phyloP scores from a whole-genome alignment of 345 rosid species.

The Geranium rotundifolium region DNA sequence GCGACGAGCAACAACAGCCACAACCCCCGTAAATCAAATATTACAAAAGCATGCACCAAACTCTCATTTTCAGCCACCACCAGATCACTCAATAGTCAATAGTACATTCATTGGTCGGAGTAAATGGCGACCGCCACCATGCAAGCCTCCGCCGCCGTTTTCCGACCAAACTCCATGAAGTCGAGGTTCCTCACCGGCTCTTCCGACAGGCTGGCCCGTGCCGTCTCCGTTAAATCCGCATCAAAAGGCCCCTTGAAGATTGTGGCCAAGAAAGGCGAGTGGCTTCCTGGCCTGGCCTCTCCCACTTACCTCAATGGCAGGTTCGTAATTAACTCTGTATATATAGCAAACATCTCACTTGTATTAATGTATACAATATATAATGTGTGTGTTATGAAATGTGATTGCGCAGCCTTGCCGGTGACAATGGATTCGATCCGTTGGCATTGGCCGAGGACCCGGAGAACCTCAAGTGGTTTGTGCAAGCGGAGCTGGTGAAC shows the following conservation, averaged over 20 bases:
- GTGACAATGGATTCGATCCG: slow-evolving; percentile 96
- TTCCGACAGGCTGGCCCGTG: slow-evolving; percentile 37
- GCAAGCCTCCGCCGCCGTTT: slow-evolving; percentile 78
- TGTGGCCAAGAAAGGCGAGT: slow-evolving; percentile 91
- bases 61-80: background rate
- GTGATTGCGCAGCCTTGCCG: slow-evolving; percentile 55
- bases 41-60: slow-evolving; percentile 16
- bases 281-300: slow-evolving; percentile 82
- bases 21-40: slow-evolving; percentile 14
- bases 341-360: too few species aligned
- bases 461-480: slow-evolving; percentile 76
- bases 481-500: slow-evolving; percentile 92
- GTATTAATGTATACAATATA: too few species aligned
- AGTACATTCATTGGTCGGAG: background rate
- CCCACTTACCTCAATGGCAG: slow-evolving; percentile 82
- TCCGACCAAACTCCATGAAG: slow-evolving; percentile 50
- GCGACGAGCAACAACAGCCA: slow-evolving; percentile 19
- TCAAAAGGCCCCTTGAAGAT: slow-evolving; percentile 31
- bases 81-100: background rate
- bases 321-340: slow-evolving; percentile 16
- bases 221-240: slow-evolving; percentile 30
- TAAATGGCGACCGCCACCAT: slow-evolving; percentile 69
- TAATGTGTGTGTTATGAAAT: too few species aligned
- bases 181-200: slow-evolving; percentile 64
- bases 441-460: slow-evolving; percentile 91